Conservation (phyloP, 495 filamentous ascomycete genomes). For the Neurospora sp. region DNA sequence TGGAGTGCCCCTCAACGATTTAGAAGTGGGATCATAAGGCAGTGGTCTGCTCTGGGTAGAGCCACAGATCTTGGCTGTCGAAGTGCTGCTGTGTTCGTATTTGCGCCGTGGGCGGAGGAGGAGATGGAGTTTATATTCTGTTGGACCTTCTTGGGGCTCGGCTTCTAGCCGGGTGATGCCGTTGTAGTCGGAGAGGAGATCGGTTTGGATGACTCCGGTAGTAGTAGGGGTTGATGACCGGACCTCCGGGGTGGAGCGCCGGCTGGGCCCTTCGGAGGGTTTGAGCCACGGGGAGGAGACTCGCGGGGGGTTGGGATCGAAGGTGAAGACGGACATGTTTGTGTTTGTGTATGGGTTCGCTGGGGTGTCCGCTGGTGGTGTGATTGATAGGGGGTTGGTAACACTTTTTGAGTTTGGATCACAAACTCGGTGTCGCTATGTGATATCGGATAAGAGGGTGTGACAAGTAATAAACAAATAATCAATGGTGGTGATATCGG, state of each 20-base stretch:
- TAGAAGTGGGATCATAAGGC: slow-evolving; percentile 48
- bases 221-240: slow-evolving; percentile 17
- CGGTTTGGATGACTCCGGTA: slow-evolving; percentile 28
- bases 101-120: slow-evolving; percentile 67
- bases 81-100: slow-evolving; percentile 50
- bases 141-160: slow-evolving; percentile 89
- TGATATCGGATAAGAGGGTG: background rate
- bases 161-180: slow-evolving; percentile 70
- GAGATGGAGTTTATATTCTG: slow-evolving; percentile 95
- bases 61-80: slow-evolving; percentile 21
- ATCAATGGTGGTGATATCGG: background rate
- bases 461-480: background rate
- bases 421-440: too few species aligned
- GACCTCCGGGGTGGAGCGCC: slow-evolving; percentile 16
- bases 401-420: too few species aligned
- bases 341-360: background rate
- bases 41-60: slow-evolving; percentile 51
- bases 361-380: background rate
- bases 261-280: slow-evolving; percentile 27
- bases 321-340: slow-evolving; percentile 91
- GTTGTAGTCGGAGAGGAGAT: slow-evolving; percentile 51
- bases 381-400: background rate
- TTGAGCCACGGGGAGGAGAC: slow-evolving; percentile 84
- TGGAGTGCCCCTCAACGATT: slow-evolving; percentile 11
- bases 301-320: slow-evolving; percentile 75